Conservation (phyloP, 768 basidiomycete species). For the Heimioporus sp. region DNA sequence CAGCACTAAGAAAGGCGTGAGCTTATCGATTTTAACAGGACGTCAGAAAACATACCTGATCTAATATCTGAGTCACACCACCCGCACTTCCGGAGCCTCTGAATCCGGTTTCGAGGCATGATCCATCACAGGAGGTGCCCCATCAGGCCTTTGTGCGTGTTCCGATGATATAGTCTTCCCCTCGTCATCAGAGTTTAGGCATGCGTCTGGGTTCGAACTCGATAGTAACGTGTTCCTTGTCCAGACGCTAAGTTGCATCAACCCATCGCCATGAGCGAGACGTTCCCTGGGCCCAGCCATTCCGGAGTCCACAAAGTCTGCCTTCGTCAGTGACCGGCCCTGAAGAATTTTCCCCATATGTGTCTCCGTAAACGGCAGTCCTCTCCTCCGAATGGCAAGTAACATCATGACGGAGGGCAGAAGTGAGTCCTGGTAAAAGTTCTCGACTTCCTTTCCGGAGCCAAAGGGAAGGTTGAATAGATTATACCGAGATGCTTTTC, state of each 20-base stretch:
- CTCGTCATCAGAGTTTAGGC: too few relatives aligned
- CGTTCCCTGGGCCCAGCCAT: too few relatives aligned
- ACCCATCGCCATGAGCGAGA: too few relatives aligned
- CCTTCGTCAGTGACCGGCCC: constrained; percentile 11
- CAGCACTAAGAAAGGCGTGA: too few relatives aligned
- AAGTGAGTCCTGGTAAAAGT: background rate
- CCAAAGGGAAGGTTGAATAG: too few relatives aligned
- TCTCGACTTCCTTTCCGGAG: background rate
- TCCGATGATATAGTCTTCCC: too few relatives aligned
- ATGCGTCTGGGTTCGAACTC: too few relatives aligned
- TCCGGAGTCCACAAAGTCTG: too few relatives aligned
- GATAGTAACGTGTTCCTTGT: background rate
- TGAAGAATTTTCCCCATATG: constrained; percentile 40
- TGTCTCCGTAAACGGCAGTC: constrained; percentile 32
- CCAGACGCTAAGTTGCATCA: too few relatives aligned
- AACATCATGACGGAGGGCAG: constrained; percentile 23
- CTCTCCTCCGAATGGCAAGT: constrained; percentile 34
- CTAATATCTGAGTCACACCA: background rate
- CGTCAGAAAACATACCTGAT: too few relatives aligned
- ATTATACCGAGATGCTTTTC: too few relatives aligned
- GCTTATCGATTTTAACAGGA: too few relatives aligned
- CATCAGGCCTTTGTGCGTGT: background rate
- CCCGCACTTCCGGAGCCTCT: background rate
- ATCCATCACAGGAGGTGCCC: background rate
- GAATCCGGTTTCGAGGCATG: background rate